phyloP scores from a whole-genome alignment of 2,329 filamentous ascomycete genomes.

The Triangularia setosa region DNA sequence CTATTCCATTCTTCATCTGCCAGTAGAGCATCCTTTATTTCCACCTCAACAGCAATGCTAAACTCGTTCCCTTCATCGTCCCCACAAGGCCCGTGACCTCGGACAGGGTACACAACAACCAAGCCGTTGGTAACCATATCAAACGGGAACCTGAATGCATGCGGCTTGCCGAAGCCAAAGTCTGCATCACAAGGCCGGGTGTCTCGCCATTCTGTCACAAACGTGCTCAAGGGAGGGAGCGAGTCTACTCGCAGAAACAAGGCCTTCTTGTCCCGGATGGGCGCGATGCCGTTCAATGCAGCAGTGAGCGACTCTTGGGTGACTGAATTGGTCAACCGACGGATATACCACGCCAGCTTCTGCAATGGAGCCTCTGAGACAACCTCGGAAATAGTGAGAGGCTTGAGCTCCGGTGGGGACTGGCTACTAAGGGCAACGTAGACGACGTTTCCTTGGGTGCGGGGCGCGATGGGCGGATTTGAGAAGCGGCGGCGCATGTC shows the following conservation, averaged over 20 bases:
- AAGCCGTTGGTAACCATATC: constrained; percentile 31
- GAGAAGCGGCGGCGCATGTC: constrained; percentile 36
- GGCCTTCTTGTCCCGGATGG: constrained; percentile 35
- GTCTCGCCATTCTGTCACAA: constrained; percentile 36
- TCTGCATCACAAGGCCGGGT: constrained; percentile 28
- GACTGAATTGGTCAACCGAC: constrained; percentile 34
- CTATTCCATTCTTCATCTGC: constrained; percentile 34
- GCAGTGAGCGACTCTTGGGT: constrained; percentile 32
- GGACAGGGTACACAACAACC: constrained; percentile 32
- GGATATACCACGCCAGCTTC: constrained; percentile 35
- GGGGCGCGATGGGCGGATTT: constrained; percentile 29
- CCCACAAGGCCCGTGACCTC: constrained; percentile 25
- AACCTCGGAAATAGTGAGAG: constrained; percentile 31
- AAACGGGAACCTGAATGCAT: constrained; percentile 32
- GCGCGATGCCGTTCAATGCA: constrained; percentile 31
- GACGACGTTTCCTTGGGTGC: constrained; percentile 35
- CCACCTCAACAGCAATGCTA: constrained; percentile 34
- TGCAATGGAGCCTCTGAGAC: constrained; percentile 33
- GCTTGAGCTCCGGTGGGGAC: constrained; percentile 19
- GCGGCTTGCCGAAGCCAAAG: constrained; percentile 37
- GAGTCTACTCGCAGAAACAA: constrained; percentile 34
- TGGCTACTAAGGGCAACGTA: constrained; percentile 25
- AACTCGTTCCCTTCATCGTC: constrained; percentile 39
- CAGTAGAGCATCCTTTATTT: constrained; percentile 30
- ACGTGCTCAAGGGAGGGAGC: constrained; percentile 34